Conservation (phyloP, 192 early-diverging fungal species). For the Entomortierella lignicola region DNA sequence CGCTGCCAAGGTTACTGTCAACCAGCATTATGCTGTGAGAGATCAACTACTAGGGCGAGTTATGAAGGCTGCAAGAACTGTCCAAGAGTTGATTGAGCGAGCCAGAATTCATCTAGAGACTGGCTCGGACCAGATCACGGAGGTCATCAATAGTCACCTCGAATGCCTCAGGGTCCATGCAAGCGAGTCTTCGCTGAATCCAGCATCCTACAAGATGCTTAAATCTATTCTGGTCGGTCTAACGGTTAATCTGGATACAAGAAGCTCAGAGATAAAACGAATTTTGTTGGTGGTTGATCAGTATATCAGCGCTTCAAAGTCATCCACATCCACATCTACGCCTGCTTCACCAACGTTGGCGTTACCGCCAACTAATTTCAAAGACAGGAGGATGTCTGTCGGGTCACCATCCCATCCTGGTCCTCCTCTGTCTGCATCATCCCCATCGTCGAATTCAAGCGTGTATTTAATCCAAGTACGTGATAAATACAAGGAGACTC, state of each 20-base stretch:
- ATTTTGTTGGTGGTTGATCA: conserved; percentile 34
- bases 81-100: conserved; percentile 36
- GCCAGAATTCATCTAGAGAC: conserved; percentile 50
- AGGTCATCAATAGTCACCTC: conserved; percentile 36
- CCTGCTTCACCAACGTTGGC: conserved; percentile 28
- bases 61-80: conserved; percentile 45
- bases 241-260: conserved; percentile 44
- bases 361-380: background rate
- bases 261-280: conserved; percentile 50
- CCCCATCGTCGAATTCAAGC: conserved; percentile 6
- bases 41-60: conserved; percentile 47
- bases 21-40: conserved; percentile 48
- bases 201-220: conserved; percentile 31
- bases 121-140: conserved; percentile 41
- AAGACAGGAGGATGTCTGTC: conserved; percentile 17
- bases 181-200: conserved; percentile 15
- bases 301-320: conserved; percentile 11
- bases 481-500: conserved; percentile 29
- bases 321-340: conserved; percentile 11
- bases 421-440: background rate
- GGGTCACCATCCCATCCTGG: background rate
- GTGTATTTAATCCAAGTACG: conserved; percentile 29
- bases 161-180: conserved; percentile 37
- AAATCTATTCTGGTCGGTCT: conserved; percentile 44
- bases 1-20: conserved; percentile 45